These are phyloP conservation scores for Serendipita sp. DNA, from an alignment of 768 basidiomycete species.

Conservation along the genomic window DNA sequence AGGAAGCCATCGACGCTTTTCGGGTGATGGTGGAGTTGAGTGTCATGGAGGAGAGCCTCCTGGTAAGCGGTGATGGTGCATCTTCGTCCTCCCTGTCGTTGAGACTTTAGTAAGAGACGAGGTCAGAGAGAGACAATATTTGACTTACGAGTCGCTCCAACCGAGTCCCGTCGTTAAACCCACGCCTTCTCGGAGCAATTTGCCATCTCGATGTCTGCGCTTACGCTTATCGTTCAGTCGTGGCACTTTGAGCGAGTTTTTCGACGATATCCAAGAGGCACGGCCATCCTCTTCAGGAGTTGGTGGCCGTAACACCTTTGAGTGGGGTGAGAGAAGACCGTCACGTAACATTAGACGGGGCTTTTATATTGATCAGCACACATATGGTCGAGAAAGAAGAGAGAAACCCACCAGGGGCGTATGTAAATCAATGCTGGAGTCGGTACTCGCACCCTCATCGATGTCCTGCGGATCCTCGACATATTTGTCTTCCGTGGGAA, in stretches of 20 bases:
- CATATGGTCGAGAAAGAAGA: conserved; percentile 2
- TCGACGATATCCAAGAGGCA: conserved; percentile 16
- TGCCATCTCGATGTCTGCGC: conserved; percentile 47
- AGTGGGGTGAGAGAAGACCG: conserved; percentile 49
- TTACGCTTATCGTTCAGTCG: conserved; percentile 38
- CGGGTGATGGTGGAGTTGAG: neutral
- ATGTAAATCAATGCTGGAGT: conserved; percentile 41
- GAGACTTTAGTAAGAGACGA: neutral
- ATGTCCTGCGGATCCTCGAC: neutral
- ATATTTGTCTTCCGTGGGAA: neutral
- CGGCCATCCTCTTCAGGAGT: conserved; percentile 14
- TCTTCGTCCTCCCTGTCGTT: conserved; percentile 51
- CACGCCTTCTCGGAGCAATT: conserved; percentile 40
- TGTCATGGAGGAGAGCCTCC: conserved; percentile 32
- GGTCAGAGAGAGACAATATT: neutral
- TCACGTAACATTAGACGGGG: conserved; percentile 53
- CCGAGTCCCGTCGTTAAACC: conserved; percentile 58
- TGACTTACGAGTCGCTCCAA: conserved; percentile 50
- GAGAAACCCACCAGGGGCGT: conserved; percentile 49
- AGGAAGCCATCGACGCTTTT: conserved; percentile 1
- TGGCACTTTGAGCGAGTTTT: conserved; percentile 26
- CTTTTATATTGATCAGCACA: neutral
- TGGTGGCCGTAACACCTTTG: conserved; percentile 36
- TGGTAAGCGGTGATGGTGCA: conserved; percentile 49
- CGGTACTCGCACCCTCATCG: conserved; percentile 27